Base-by-base conservation (phyloP, 495 filamentous ascomycete species). In the Xylaria intraflava region DNA sequence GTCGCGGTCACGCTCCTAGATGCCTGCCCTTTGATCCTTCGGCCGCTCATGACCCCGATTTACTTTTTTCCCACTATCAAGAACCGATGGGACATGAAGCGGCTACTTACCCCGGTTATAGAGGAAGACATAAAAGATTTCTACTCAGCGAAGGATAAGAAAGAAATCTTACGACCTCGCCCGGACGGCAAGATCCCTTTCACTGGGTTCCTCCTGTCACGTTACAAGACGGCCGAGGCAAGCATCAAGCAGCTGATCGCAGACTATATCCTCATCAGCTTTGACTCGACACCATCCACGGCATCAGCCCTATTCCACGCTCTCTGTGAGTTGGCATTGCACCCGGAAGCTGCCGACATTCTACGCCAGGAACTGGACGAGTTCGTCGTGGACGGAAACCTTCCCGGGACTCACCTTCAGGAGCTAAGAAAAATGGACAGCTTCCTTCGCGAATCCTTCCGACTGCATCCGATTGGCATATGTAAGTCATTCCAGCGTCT, bases 401-500 rank as follows among this genome's bases (percentile, higher is more conserved):
- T 48, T 0, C 46, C 46, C 1, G 19, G 19, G 4, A 48, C 46
- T 26, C 30, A 48, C 17, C 30, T 48, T 1, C 30, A 36, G 27
- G 46, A 48, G 20, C 20, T 48, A 1, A 30, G 19, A 20, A 48
- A 38, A 30, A 36, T 48, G 46, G 46, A 48, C 31, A 48, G 46
- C 17, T 36, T 48, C 24, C 30, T 48, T 2, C 46, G 46, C 20
- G 46, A 48, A 5, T 48, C 30, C 30, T 48, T 36, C 30, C 31
- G 46, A 24, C 3, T 36, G 19, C 30, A 48, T 20, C 46, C 46
- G 22, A 26, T 38, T 6, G 20, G 46, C 20, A 14, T 36, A 0
- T 36, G 46, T 48, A 24, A 36, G 12, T 43, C 6, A 23, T 14
- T 2, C 26, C 6, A 5, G n/a, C 1, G 6, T 14, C 40, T 12